Evolutionary conservation across 2,329 filamentous ascomycete genomes (phyloP).

Genomic region (Aspergillus caelatus): DNA sequence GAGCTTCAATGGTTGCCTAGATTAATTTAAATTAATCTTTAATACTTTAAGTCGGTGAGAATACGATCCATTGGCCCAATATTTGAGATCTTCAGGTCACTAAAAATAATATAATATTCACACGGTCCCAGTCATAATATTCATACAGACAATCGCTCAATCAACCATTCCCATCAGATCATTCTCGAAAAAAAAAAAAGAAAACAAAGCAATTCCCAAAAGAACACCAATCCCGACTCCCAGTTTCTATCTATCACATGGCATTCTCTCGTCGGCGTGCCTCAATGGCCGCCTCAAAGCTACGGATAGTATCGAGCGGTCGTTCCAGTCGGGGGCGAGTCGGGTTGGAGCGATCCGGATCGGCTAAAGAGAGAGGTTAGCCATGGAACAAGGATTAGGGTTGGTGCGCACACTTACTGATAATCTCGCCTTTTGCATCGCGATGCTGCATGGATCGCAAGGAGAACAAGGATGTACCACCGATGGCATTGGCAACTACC

Average conservation of each 20-base stretch:
- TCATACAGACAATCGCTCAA: slow-evolving; percentile 3
- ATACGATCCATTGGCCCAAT: neutral
- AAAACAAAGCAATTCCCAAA: neutral
- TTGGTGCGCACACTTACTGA: slow-evolving; percentile 58
- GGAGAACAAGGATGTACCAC: slow-evolving; percentile 47
- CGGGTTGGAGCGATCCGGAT: slow-evolving; percentile 88
- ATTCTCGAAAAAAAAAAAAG: neutral
- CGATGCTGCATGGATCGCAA: slow-evolving; percentile 75
- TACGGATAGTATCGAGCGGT: slow-evolving; percentile 86
- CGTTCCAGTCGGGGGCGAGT: slow-evolving; percentile 85
- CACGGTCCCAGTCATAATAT: slow-evolving; percentile 1
- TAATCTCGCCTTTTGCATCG: slow-evolving; percentile 75
- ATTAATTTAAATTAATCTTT: neutral
- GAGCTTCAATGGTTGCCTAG: neutral
- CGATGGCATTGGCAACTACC: slow-evolving; percentile 28
- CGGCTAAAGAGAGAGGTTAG: slow-evolving; percentile 57
- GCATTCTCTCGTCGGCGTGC: slow-evolving; percentile 55
- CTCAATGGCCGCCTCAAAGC: slow-evolving; percentile 87
- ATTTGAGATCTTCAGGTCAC: neutral
- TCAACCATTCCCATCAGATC: slow-evolving; percentile 13
- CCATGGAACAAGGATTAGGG: neutral
- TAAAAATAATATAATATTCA: slow-evolving; percentile 3
- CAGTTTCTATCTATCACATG: slow-evolving; percentile 12
- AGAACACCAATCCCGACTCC: slow-evolving; percentile 4
- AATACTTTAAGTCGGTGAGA: neutral